Percentiles rank a stretch among this genome's conserved stretches.
phyloP scores from a whole-genome alignment of 352 stramenopile species.

The Globisporangium cystogenes region DNA sequence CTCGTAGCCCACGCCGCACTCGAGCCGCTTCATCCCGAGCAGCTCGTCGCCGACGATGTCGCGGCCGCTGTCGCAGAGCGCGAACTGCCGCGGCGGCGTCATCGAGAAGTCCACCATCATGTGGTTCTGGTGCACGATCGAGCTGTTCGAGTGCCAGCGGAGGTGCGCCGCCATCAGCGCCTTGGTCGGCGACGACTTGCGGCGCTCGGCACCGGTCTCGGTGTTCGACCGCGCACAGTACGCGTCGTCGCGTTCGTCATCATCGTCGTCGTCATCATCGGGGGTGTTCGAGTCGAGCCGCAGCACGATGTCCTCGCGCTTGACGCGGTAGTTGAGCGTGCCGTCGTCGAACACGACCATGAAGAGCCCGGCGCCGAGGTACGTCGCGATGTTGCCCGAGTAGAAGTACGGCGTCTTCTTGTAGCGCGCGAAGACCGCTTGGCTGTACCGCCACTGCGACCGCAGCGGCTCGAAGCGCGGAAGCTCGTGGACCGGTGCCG shows the following conservation, averaged over 20 bases:
- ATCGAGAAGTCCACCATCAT: slow-evolving; percentile 50
- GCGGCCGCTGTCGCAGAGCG: slow-evolving; percentile 16
- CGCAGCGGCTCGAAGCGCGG: slow-evolving; percentile 47
- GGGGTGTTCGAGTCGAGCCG: too few species aligned
- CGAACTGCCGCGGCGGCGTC: slow-evolving; percentile 25
- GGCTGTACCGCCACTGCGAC: slow-evolving; percentile 54
- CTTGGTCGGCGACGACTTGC: not conserved
- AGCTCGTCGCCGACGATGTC: slow-evolving; percentile 32
- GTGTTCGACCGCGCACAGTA: too few species aligned
- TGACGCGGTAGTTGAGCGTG: slow-evolving; percentile 61
- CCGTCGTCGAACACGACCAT: slow-evolving; percentile 81
- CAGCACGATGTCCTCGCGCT: slow-evolving; percentile 60
- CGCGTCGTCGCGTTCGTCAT: too few species aligned
- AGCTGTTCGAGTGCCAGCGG: slow-evolving; percentile 13
- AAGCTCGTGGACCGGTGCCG: not conserved
- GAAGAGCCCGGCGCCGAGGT: slow-evolving; percentile 57
- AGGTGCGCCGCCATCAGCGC: slow-evolving; percentile 3
- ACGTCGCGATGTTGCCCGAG: slow-evolving; percentile 73
- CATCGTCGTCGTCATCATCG: too few species aligned
- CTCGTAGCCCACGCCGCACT: slow-evolving; percentile 67
- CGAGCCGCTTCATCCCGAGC: slow-evolving; percentile 60
- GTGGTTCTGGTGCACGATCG: slow-evolving; percentile 13
- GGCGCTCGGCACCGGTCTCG: not conserved
- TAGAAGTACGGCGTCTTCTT: slow-evolving; percentile 73
- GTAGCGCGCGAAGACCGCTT: slow-evolving; percentile 60